These are phyloP conservation scores for Ganoderma meredithae DNA, from an alignment of 1,284 basidiomycete species.

Conservation along the genomic window DNA sequence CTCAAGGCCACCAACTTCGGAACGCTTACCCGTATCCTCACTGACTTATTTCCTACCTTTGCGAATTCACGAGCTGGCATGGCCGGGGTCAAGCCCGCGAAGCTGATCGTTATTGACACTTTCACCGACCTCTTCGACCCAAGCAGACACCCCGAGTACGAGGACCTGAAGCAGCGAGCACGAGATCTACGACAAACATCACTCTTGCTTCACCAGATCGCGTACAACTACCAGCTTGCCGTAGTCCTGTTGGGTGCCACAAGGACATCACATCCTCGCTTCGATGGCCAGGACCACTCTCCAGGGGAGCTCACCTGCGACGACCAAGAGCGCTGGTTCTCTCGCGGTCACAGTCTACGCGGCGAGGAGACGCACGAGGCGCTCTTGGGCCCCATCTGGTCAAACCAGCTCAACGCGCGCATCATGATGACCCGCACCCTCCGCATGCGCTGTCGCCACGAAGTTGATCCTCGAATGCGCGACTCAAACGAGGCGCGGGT, in stretches of 20 bases:
- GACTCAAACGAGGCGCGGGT: neutral
- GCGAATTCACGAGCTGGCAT: slow-evolving; percentile 47
- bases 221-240: slow-evolving; percentile 68
- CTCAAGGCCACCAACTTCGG: slow-evolving; percentile 65
- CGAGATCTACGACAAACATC: slow-evolving; percentile 73
- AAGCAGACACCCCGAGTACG: slow-evolving; percentile 58
- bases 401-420: slow-evolving; percentile 86
- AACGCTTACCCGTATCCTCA: slow-evolving; percentile 73
- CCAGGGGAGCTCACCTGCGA: slow-evolving; percentile 63
- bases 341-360: slow-evolving; percentile 62
- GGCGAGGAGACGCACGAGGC: slow-evolving; percentile 78
- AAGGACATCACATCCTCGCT: slow-evolving; percentile 70
- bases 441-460: slow-evolving; percentile 47
- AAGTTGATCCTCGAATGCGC: slow-evolving; percentile 7
- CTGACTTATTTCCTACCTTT: slow-evolving; percentile 66
- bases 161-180: slow-evolving; percentile 73
- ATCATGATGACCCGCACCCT: slow-evolving; percentile 85
- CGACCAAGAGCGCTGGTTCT: slow-evolving; percentile 82
- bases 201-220: slow-evolving; percentile 71
- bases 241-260: slow-evolving; percentile 90
- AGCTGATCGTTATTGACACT: slow-evolving; percentile 82
- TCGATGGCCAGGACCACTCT: slow-evolving; percentile 33
- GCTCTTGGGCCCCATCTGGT: slow-evolving; percentile 88
- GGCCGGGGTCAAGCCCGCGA: slow-evolving; percentile 53
- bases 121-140: slow-evolving; percentile 83